Conservation (phyloP, 345 rosid genomes). For the Eucalyptus tenuipes region DNA sequence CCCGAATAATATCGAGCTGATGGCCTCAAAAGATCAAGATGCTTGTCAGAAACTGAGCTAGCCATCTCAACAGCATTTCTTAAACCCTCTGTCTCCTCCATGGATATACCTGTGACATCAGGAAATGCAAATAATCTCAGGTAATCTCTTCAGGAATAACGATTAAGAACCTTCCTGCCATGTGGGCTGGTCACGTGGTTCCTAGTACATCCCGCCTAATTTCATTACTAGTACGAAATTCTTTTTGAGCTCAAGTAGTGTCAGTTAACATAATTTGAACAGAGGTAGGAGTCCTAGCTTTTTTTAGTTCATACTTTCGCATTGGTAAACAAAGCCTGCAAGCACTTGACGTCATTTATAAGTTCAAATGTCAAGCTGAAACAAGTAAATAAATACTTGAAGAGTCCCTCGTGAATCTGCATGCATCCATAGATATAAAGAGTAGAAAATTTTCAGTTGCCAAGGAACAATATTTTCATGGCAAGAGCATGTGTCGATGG, state of each 20-base stretch:
- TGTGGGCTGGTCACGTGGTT: neutral
- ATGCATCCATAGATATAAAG: neutral
- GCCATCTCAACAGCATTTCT: slow-evolving; percentile 42
- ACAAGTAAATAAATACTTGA: neutral
- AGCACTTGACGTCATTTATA: neutral
- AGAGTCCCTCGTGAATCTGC: neutral
- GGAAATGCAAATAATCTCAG: neutral
- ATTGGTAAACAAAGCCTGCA: neutral
- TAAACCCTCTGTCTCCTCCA: slow-evolving; percentile 18
- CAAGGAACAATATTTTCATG: neutral
- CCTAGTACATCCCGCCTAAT: neutral
- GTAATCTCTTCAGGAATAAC: neutral
- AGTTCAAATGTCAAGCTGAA: neutral
- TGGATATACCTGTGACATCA: neutral
- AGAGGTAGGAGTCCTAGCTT: neutral
- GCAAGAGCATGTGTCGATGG: neutral
- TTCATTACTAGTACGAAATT: neutral
- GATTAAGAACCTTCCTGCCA: neutral
- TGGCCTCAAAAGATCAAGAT: slow-evolving; percentile 66
- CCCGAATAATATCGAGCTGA: slow-evolving; percentile 38
- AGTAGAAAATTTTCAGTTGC: neutral
- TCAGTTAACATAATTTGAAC: neutral
- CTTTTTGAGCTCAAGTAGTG: neutral
- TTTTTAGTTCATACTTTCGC: neutral
- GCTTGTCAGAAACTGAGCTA: slow-evolving; percentile 41